Evolutionary conservation across 2,329 filamentous ascomycete genomes (phyloP), one percentile per base, ranked within the genome.

Genomic region (Harringtonia lauricola): DNA sequence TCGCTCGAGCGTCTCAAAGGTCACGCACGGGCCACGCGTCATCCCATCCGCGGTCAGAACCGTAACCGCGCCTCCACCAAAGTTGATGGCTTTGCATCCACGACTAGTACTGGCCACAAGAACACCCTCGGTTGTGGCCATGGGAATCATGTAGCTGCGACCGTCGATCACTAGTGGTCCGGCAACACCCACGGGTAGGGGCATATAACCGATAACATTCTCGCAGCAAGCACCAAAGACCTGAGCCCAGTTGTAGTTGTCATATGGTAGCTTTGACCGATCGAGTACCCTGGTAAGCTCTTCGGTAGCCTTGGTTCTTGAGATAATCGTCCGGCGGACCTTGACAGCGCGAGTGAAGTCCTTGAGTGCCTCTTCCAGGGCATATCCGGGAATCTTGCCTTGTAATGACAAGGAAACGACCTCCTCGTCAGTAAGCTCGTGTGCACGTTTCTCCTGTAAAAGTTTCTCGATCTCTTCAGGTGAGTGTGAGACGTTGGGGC

Each of bases 101-200:
- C 92, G 81, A 59, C 85, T 95, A 33, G 88, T 83, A 59, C 87
- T 94, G 28, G 92, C 92, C 39, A 98, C 92, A 47, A 98, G 69
- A 19, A 98, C 92, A 70, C 92, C 92, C 65, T 98, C 92, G 3
- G 92, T 98, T 1, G 92, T 98, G 44, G 92, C 94, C 92, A 98
- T 98, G 28, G 92, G 92, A 42, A 98, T 76, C 65, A 95, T 98
- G 65, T 92, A 96, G 67, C 83, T 94, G 62, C 92, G 83, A 21
- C 92, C 92, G 54, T 98, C 92, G 53, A 98, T 90, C 28, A 87
- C 83, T 41, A 98, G 72, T 24, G 92, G 92, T 4, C 92, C 92
- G 43, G 92, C 92, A 51, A 98, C 87, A 67, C 92, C 92, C 38
- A 98, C 76, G 35, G 92, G 92, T 12, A 98, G 71, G 14, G 92